phyloP scores from a whole-genome alignment of 176 grass and related monocot genomes.

The Oryza australiensis region DNA sequence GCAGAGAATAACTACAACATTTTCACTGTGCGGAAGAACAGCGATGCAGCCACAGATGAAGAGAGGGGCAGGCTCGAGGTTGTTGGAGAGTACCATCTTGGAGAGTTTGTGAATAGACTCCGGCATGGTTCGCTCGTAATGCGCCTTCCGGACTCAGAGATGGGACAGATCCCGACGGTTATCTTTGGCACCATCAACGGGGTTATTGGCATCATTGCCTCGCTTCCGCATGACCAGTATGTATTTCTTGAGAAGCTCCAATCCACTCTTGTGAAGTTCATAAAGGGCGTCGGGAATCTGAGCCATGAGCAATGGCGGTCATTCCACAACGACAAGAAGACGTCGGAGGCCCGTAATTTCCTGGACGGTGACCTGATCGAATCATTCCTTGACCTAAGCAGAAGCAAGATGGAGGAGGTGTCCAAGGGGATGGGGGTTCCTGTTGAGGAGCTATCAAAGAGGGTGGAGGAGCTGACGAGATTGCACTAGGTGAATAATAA shows the following conservation, averaged over 20 bases:
- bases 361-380: slow-evolving; percentile 92
- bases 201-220: slow-evolving; percentile 84
- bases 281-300: slow-evolving; percentile 81
- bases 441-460: slow-evolving; percentile 84
- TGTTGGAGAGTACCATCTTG: slow-evolving; percentile 86
- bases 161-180: slow-evolving; percentile 67
- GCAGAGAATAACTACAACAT: slow-evolving; percentile 90
- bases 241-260: slow-evolving; percentile 88
- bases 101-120: slow-evolving; percentile 84
- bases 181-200: slow-evolving; percentile 93
- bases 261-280: slow-evolving; percentile 66
- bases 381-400: slow-evolving; percentile 82
- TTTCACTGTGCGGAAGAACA: slow-evolving; percentile 86
- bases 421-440: slow-evolving; percentile 62
- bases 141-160: slow-evolving; percentile 70
- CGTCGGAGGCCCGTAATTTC: slow-evolving; percentile 57
- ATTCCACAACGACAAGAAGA: slow-evolving; percentile 85
- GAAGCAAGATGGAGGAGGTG: slow-evolving; percentile 78
- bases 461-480: slow-evolving; percentile 89
- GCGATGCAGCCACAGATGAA: slow-evolving; percentile 93
- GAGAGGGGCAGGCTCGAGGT: slow-evolving; percentile 84
- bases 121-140: slow-evolving; percentile 86
- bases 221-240: slow-evolving; percentile 79
- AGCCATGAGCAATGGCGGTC: slow-evolving; percentile 92
- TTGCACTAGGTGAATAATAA: slow-evolving; percentile 58